These are phyloP conservation scores for Microbotryum scabiosae DNA, from an alignment of 1,284 basidiomycete genomes.

Conservation along the genomic window DNA sequence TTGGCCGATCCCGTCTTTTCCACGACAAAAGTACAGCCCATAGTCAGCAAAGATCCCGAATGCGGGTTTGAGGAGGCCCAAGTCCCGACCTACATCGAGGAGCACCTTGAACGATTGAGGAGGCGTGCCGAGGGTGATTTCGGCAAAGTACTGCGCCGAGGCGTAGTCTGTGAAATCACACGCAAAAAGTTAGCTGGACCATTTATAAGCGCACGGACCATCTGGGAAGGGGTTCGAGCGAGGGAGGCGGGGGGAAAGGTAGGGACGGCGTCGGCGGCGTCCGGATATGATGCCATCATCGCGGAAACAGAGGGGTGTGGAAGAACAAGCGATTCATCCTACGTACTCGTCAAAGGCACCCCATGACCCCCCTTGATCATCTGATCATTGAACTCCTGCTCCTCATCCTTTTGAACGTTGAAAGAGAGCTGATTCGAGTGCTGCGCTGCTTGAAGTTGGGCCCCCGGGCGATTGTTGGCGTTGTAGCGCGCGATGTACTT, in stretches of 20 bases:
- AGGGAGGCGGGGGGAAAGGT: too few species aligned
- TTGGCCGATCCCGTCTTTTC: conserved; percentile 56
- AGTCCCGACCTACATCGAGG: conserved; percentile 53
- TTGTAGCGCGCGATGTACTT: conserved; percentile 62
- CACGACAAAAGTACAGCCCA: background rate
- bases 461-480: conserved; percentile 54
- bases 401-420: conserved; percentile 37
- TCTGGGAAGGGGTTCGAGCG: background rate
- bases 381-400: conserved; percentile 48
- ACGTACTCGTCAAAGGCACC: conserved; percentile 83
- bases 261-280: too few species aligned
- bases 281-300: too few species aligned
- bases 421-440: conserved; percentile 34
- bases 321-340: background rate
- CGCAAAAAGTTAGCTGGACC: background rate
- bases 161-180: too few species aligned
- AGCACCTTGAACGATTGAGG: conserved; percentile 80
- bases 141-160: conserved; percentile 62
- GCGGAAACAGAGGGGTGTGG: too few species aligned
- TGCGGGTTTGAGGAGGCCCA: conserved; percentile 41
- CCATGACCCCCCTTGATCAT: conserved; percentile 64
- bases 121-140: conserved; percentile 73
- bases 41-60: background rate
- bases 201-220: conserved; percentile 4
- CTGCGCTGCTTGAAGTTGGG: conserved; percentile 41